phyloP scores from a whole-genome alignment of 257 asterid genomes.

The Jacaranda copaia region DNA sequence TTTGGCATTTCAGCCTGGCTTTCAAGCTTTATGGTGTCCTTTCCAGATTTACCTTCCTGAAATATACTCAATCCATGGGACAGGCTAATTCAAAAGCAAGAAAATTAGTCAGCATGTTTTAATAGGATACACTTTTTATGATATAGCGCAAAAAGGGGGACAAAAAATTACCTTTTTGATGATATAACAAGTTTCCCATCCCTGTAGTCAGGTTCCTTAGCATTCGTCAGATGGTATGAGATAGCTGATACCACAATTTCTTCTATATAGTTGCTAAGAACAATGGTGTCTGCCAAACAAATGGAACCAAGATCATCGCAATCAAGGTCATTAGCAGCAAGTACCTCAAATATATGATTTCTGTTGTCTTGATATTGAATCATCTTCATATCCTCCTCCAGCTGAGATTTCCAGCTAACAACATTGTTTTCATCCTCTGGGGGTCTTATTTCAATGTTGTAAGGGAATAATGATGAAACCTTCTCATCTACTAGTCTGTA shows the following conservation, averaged over 20 bases:
- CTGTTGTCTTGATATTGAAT: conserved; percentile 72
- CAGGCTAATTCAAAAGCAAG: conserved; percentile 53
- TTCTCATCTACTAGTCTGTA: conserved; percentile 63
- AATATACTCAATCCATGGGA: conserved; percentile 76
- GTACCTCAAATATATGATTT: conserved; percentile 77
- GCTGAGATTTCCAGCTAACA: conserved; percentile 73
- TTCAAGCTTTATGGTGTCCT: conserved; percentile 64
- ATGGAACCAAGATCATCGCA: conserved; percentile 79
- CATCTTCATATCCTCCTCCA: conserved; percentile 83
- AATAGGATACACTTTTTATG: background rate
- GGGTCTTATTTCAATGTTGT: conserved; percentile 75
- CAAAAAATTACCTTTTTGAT: conserved; percentile 59
- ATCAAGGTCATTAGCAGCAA: conserved; percentile 76
- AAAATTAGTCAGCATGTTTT: conserved; percentile 41
- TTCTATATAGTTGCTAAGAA: conserved; percentile 73
- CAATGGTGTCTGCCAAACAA: conserved; percentile 63
- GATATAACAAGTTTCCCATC: conserved; percentile 89
- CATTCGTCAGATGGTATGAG: conserved; percentile 68
- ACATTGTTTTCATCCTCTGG: conserved; percentile 75
- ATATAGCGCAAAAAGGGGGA: background rate
- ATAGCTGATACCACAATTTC: conserved; percentile 87
- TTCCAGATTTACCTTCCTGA: conserved; percentile 67
- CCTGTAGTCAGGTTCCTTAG: conserved; percentile 72
- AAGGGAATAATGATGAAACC: conserved; percentile 64
- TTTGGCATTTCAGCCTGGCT: conserved; percentile 55